phyloP scores from a whole-genome alignment of 139 green algal species.

The Desmodesmus armatus region DNA sequence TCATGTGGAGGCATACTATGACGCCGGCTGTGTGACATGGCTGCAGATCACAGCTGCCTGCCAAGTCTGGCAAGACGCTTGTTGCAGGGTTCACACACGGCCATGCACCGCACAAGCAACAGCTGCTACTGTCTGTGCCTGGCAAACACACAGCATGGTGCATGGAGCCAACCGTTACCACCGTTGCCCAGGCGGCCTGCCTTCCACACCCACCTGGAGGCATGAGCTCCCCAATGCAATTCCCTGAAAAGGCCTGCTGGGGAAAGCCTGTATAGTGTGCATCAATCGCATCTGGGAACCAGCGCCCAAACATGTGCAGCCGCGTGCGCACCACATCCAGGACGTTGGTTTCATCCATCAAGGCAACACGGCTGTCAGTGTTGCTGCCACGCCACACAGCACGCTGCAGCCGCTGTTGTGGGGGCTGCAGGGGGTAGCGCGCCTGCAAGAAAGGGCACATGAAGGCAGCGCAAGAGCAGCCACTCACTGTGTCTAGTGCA shows the following conservation, averaged over 20 bases:
- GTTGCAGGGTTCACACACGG: not conserved
- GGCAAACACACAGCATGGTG: too few relatives aligned
- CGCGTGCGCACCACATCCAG: slow-evolving; percentile 44
- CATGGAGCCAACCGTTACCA: too few relatives aligned
- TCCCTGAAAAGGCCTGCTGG: slow-evolving; percentile 39
- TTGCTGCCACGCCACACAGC: slow-evolving; percentile 60
- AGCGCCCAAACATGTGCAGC: slow-evolving; percentile 49
- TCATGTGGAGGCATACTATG: too few relatives aligned
- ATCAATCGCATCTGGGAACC: slow-evolving; percentile 46
- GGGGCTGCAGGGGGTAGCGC: slow-evolving; percentile 3
- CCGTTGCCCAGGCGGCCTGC: not conserved
- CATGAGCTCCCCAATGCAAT: slow-evolving; percentile 36
- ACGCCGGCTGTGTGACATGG: too few relatives aligned
- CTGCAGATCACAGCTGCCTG: too few relatives aligned
- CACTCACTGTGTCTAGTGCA: too few relatives aligned
- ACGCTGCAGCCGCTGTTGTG: slow-evolving; percentile 12
- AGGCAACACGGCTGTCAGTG: slow-evolving; percentile 40
- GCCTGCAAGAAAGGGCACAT: not conserved
- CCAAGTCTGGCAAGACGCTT: not conserved
- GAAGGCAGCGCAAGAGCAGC: too few relatives aligned
- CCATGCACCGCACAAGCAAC: not conserved
- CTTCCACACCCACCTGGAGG: not conserved
- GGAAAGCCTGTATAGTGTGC: slow-evolving; percentile 21
- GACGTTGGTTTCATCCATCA: slow-evolving; percentile 46
- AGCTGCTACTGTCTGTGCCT: not conserved